Evolutionary conservation across 1,139 yeast species (phyloP).

Genomic region (Petasospora fabianii): DNA sequence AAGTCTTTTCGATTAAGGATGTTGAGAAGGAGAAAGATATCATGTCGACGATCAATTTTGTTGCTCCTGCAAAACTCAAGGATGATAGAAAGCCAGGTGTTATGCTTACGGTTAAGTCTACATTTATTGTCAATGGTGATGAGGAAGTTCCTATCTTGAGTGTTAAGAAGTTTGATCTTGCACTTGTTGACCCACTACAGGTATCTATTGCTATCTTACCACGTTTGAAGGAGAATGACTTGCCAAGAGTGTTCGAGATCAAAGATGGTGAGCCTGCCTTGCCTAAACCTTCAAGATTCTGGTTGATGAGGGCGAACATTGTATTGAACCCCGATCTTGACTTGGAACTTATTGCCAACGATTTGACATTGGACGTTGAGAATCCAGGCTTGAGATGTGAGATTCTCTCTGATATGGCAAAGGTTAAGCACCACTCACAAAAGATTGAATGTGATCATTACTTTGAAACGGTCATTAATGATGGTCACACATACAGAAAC

Average conservation of each 20-base stretch:
- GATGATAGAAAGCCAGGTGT: conserved; percentile 9
- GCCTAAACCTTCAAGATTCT: conserved; percentile 45
- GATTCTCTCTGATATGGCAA: conserved; percentile 21
- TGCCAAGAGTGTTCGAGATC: conserved; percentile 36
- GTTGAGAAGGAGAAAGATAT: conserved; percentile 19
- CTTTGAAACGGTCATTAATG: conserved; percentile 38
- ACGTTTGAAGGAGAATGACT: conserved; percentile 32
- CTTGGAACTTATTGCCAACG: conserved; percentile 30
- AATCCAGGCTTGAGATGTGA: conserved; percentile 34
- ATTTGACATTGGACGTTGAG: conserved; percentile 28
- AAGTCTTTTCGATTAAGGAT: conserved; percentile 15
- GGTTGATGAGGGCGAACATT: conserved; percentile 37
- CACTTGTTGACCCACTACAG: conserved; percentile 39
- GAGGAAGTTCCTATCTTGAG: conserved; percentile 33
- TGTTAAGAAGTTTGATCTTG: conserved; percentile 30
- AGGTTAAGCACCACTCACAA: conserved; percentile 1
- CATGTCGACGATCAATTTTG: conserved; percentile 27
- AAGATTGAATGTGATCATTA: conserved; percentile 16
- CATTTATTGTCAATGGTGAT: conserved; percentile 28
- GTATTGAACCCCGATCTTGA: conserved; percentile 9
- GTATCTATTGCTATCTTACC: conserved; percentile 39
- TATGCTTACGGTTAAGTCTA: conserved; percentile 16
- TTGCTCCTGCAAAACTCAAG: conserved; percentile 30
- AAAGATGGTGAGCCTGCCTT: conserved; percentile 25
- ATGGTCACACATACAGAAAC: conserved; percentile 41